Conservation (phyloP, 257 asterid species). For the Handroanthus guayacan region DNA sequence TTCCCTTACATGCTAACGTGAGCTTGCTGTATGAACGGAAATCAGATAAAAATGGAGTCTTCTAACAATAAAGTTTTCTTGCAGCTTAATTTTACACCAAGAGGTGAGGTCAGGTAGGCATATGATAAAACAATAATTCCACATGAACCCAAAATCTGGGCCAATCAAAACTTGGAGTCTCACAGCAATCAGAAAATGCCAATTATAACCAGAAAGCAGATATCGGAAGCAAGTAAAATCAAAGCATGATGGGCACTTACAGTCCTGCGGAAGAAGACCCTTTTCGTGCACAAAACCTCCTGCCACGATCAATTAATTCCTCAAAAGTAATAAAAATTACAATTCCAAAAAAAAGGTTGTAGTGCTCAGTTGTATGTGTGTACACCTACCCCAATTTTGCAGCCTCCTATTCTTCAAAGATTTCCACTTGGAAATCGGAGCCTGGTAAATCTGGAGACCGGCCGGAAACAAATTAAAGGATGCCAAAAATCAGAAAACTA, state of each 20-base stretch:
- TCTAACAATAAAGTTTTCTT: neutral
- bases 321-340: neutral
- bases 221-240: neutral
- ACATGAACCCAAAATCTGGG: too few species aligned
- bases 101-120: too few species aligned
- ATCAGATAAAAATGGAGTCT: neutral
- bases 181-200: neutral
- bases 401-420: slow-evolving; percentile 84
- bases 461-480: neutral
- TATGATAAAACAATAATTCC: neutral
- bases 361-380: neutral
- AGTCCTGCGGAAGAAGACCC: slow-evolving; percentile 88
- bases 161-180: neutral
- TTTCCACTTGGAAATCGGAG: slow-evolving; percentile 92
- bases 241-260: slow-evolving; percentile 49
- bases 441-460: slow-evolving; percentile 62
- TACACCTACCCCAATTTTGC: slow-evolving; percentile 84
- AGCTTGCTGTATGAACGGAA: neutral
- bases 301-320: slow-evolving; percentile 36
- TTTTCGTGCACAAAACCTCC: slow-evolving; percentile 95
- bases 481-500: slow-evolving; percentile 8
- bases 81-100: neutral
- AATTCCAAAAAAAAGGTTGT: neutral
- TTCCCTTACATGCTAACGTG: neutral
- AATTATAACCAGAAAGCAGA: neutral